Evolutionary conservation across 2,329 filamentous ascomycete genomes (phyloP), one percentile per base, ranked within the genome.

Genomic region (Fusarium phyllophilum): DNA sequence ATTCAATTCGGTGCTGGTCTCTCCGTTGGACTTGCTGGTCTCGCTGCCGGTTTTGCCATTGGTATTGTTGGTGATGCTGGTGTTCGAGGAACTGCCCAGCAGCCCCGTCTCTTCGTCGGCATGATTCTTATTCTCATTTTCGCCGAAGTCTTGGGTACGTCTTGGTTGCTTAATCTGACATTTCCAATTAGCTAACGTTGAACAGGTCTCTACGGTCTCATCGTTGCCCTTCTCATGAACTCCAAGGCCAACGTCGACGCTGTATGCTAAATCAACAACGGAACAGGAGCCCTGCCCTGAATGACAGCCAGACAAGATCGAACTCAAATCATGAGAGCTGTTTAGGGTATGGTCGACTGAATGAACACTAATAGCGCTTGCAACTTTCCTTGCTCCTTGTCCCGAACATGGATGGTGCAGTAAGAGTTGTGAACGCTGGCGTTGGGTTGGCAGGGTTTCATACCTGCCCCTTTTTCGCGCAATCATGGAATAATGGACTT

Each of bases 51-150:
- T 81, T 96, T 96, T 81, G 93, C 93, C 81, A 95, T 96, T 80
- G 93, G 93, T 84, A 95, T 96, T 81, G 93, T 95, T 74, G 93
- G 94, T 88, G 94, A 96, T 79, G 94, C 94, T 79, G 94, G 94
- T 92, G 94, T 96, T 69, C 91, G 94, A 81, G 94, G 93, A 87
- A 94, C 92, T 76, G 93, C 94, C 66, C 93, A 95, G 83, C 93
- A 95, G 84, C 93, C 93, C 72, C 89, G 93, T 83, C 89, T 97
- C 78, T 97, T 97, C 86, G 95, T 97, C 82, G 95, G 95, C 86
- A 98, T 98, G 95, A 97, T 98, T 86, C 85, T 98, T 83, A 98
- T 98, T 88, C 94, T 98, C 86, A 98, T 98, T 96, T 98, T 97
- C 89, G 95, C 95, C 78, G 95, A 98, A 96, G 95, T 98, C 78